Evolutionary conservation across 2,329 filamentous ascomycete genomes (phyloP).

Genomic region (Claviceps sp.): DNA sequence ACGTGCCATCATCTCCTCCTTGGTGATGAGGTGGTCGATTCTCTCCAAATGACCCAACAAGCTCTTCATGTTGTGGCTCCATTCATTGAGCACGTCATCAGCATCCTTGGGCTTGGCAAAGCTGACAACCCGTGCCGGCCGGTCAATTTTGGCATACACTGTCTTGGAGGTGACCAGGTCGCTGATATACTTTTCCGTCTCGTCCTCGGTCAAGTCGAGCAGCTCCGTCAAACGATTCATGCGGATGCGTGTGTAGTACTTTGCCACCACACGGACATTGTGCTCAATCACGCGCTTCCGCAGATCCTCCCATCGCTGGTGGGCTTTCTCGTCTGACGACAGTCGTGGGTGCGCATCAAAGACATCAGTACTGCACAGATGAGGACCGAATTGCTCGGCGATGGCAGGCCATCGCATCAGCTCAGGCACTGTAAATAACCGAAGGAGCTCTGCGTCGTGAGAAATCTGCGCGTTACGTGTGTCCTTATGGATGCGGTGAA

Average conservation of each 20-base stretch:
- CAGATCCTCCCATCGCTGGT: constrained; percentile 82
- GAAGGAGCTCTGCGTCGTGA: constrained; percentile 72
- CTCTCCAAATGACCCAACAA: constrained; percentile 72
- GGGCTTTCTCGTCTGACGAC: constrained; percentile 64
- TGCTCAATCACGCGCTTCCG: constrained; percentile 98
- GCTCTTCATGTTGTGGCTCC: constrained; percentile 97
- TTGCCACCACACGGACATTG: constrained; percentile 92
- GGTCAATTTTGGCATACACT: constrained; percentile 93
- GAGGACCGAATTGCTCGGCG: constrained; percentile 73
- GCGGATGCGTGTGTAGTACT: constrained; percentile 96
- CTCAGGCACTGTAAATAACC: constrained; percentile 89
- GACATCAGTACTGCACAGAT: constrained; percentile 79
- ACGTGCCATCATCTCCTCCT: constrained; percentile 99
- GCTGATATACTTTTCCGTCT: constrained; percentile 98
- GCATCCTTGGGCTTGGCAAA: constrained; percentile 92
- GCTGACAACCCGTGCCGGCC: constrained; percentile 79
- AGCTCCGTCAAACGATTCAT: constrained; percentile 83
- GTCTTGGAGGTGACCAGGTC: constrained; percentile 96
- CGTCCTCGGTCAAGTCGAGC: constrained; percentile 81
- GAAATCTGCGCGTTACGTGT: constrained; percentile 65
- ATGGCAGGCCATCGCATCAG: constrained; percentile 98
- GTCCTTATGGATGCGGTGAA: constrained; percentile 85
- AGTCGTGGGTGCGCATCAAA: constrained; percentile 57
- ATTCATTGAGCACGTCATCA: constrained; percentile 94
- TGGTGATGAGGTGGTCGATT: constrained; percentile 96